Conservation (phyloP, 1,284 basidiomycete genomes). For the Malassezia japonica region DNA sequence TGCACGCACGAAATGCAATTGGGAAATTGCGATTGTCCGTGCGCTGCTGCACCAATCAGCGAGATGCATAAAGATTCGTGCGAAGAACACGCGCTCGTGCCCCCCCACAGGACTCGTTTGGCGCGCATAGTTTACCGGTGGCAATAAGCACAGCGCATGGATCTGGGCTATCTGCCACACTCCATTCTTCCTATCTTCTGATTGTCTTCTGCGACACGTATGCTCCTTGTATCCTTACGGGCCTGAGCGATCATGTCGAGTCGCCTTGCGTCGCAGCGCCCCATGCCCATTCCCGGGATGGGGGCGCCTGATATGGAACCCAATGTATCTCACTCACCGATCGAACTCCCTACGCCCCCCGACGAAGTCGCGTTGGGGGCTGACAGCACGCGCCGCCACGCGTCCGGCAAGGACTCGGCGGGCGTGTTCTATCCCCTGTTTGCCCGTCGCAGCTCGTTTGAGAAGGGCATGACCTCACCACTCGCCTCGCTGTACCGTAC, state of each 20-base stretch:
- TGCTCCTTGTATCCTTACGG: background rate
- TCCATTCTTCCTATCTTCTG: conserved; percentile 4
- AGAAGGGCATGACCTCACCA: background rate
- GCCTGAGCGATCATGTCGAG: background rate
- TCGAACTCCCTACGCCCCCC: conserved; percentile 40
- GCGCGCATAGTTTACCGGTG: background rate
- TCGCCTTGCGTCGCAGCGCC: background rate
- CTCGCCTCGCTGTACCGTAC: background rate
- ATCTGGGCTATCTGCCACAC: background rate
- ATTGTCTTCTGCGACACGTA: background rate
- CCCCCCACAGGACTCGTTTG: background rate
- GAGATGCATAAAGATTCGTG: background rate
- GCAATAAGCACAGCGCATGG: background rate
- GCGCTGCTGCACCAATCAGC: background rate
- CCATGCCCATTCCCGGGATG: conserved; percentile 27
- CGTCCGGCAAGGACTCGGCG: background rate
- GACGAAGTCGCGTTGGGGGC: conserved; percentile 22
- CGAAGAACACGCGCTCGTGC: background rate
- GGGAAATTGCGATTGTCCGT: background rate
- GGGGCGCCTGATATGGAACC: conserved; percentile 16
- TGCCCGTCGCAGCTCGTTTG: background rate
- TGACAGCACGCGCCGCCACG: background rate
- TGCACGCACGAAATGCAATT: background rate
- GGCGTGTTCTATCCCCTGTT: background rate
- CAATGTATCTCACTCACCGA: conserved; percentile 29